Evolutionary conservation across 805 yeast species (phyloP).

Genomic region (Candida sonorensis): DNA sequence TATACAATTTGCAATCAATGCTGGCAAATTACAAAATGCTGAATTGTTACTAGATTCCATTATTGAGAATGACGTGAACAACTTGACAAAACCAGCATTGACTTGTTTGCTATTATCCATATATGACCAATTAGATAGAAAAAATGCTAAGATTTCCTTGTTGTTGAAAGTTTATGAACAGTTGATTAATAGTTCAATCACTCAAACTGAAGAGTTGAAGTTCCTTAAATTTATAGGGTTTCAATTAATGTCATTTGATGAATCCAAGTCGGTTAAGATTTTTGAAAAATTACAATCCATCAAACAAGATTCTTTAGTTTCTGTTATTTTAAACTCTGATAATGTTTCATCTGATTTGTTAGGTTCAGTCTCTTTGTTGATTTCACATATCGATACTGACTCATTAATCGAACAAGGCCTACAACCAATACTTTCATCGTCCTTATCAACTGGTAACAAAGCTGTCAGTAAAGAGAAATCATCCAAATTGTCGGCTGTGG

Average conservation of each 20-base stretch:
- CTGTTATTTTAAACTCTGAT: slow-evolving; percentile 13
- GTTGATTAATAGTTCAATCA: slow-evolving; percentile 8
- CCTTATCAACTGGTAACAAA: slow-evolving; percentile 4
- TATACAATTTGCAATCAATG: slow-evolving; percentile 27
- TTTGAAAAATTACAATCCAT: slow-evolving; percentile 16
- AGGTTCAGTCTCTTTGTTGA: slow-evolving; percentile 21
- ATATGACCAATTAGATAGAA: slow-evolving; percentile 39
- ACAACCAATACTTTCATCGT: slow-evolving; percentile 16
- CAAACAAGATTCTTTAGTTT: slow-evolving; percentile 14
- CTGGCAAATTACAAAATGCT: slow-evolving; percentile 29
- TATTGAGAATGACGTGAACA: slow-evolving; percentile 4
- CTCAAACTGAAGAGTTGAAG: slow-evolving; percentile 15
- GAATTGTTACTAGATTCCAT: slow-evolving; percentile 30
- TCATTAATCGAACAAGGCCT: slow-evolving; percentile 24
- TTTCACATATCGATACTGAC: slow-evolving; percentile 26
- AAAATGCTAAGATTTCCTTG: slow-evolving; percentile 25
- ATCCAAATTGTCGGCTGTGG: slow-evolving; percentile 1
- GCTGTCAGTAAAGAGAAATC: background rate
- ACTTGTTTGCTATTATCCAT: slow-evolving; percentile 43
- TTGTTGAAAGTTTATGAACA: slow-evolving; percentile 26
- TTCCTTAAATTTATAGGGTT: slow-evolving; percentile 29
- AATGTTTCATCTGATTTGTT: slow-evolving; percentile 1
- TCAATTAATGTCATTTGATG: slow-evolving; percentile 31
- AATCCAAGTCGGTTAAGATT: slow-evolving; percentile 24
- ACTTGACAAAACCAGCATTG: slow-evolving; percentile 36